Conservation (phyloP, 2,329 filamentous ascomycete species). For the Geoglossum cookeanum region DNA sequence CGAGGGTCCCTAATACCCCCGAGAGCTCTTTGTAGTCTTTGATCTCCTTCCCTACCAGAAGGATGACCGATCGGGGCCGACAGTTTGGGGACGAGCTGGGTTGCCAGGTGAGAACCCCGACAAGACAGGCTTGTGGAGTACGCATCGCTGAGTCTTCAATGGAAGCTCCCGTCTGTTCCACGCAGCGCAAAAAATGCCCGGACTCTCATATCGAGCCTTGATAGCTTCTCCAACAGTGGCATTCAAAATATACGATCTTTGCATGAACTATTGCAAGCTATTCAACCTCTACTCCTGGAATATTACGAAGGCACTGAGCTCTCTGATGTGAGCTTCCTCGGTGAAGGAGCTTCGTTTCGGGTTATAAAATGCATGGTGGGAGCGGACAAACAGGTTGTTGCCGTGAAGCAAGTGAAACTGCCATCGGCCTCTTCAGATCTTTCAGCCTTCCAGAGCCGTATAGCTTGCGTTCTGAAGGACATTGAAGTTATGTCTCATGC, state of each 20-base stretch:
- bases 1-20: too few species aligned
- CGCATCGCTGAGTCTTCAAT: too few species aligned
- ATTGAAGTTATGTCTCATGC: constrained; percentile 7
- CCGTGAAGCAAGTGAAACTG: constrained; percentile 8
- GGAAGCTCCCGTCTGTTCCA: too few species aligned
- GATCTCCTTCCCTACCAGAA: too few species aligned
- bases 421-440: neutral
- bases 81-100: too few species aligned
- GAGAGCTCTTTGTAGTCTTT: too few species aligned
- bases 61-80: too few species aligned
- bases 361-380: neutral
- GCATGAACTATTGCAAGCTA: neutral
- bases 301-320: neutral
- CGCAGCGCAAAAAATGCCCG: too few species aligned
- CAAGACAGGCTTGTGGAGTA: too few species aligned
- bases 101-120: too few species aligned
- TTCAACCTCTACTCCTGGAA: neutral
- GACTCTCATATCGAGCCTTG: neutral
- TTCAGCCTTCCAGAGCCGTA: constrained; percentile 3
- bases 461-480: constrained; percentile 7
- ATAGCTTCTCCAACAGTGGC: neutral
- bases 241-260: neutral
- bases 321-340: neutral
- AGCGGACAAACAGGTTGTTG: neutral
- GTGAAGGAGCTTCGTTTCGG: neutral